A percentile compares a stretch with the other conserved stretches of the same genome.
These are phyloP conservation scores for Xylona heveae DNA, from an alignment of 495 filamentous ascomycete genomes.

Conservation along the genomic window DNA sequence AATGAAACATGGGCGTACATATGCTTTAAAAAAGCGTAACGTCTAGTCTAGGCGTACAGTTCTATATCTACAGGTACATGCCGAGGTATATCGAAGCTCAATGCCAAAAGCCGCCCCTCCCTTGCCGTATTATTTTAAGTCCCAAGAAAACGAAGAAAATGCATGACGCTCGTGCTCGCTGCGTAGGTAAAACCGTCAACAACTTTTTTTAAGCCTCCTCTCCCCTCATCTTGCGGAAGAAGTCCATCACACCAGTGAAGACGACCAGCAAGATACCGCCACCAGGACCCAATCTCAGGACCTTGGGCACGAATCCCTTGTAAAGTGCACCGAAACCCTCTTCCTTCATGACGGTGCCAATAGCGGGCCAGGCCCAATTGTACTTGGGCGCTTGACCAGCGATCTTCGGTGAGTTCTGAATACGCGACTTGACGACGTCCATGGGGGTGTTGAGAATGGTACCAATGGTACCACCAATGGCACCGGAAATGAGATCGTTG, in stretches of 20 bases:
- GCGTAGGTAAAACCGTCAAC: too few species aligned
- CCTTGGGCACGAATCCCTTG: slow-evolving; percentile 95
- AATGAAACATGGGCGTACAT: too few species aligned
- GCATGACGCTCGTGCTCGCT: too few species aligned
- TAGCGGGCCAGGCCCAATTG: slow-evolving; percentile 86
- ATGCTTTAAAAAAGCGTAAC: too few species aligned
- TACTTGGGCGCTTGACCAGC: slow-evolving; percentile 71
- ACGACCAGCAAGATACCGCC: slow-evolving; percentile 86
- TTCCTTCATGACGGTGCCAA: slow-evolving; percentile 73
- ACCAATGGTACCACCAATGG: slow-evolving; percentile 74
- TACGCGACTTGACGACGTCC: slow-evolving; percentile 94
- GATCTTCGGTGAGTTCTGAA: slow-evolving; percentile 77
- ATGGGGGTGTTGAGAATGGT: slow-evolving; percentile 91
- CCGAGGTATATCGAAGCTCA: too few species aligned
- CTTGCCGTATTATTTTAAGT: too few species aligned
- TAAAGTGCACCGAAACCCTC: slow-evolving; percentile 86
- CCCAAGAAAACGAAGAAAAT: too few species aligned
- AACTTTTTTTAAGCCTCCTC: neutral
- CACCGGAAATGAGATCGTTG: slow-evolving; percentile 75
- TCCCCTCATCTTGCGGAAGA: slow-evolving; percentile 41
- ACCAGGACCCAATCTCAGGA: slow-evolving; percentile 68
- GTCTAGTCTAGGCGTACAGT: too few species aligned
- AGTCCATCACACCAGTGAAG: slow-evolving; percentile 85
- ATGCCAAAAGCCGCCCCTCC: too few species aligned
- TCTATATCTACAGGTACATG: too few species aligned